phyloP scores from a whole-genome alignment of 768 basidiomycete genomes.

The Sutorius australiensis region DNA sequence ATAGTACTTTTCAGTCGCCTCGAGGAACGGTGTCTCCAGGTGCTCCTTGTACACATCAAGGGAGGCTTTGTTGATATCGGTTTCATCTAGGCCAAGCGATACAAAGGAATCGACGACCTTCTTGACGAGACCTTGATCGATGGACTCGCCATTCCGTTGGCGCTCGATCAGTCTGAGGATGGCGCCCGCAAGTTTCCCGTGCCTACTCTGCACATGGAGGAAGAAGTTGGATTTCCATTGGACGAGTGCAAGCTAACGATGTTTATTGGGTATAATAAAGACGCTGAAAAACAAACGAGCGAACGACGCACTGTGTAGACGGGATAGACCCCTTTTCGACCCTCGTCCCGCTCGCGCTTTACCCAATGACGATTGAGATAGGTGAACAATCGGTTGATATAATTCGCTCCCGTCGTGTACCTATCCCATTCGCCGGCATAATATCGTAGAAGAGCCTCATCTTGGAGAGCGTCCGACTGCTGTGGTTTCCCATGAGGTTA shows the following conservation, averaged over 20 bases:
- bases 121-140: slow-evolving; percentile 90
- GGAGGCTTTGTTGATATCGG: slow-evolving; percentile 87
- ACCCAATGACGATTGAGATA: slow-evolving; percentile 99
- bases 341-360: slow-evolving; percentile 95
- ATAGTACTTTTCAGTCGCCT: slow-evolving; percentile 88
- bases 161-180: slow-evolving; percentile 87
- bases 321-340: slow-evolving; percentile 88
- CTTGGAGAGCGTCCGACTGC: slow-evolving; percentile 77
- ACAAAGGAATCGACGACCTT: slow-evolving; percentile 94
- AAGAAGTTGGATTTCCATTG: slow-evolving; percentile 96
- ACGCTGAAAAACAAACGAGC: not conserved
- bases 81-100: slow-evolving; percentile 89
- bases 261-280: not conserved
- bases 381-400: slow-evolving; percentile 95
- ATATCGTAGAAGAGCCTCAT: slow-evolving; percentile 84
- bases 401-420: slow-evolving; percentile 95
- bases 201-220: slow-evolving; percentile 76
- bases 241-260: slow-evolving; percentile 77
- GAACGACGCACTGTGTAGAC: slow-evolving; percentile 81
- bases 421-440: slow-evolving; percentile 94
- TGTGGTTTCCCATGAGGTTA: slow-evolving; percentile 31
- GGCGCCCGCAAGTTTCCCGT: slow-evolving; percentile 80
- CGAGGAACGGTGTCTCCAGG: slow-evolving; percentile 86
- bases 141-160: slow-evolving; percentile 90
- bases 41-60: slow-evolving; percentile 91